Evolutionary conservation across 148 eudicot species (phyloP).

Genomic region (Fagopyrum tataricum): DNA sequence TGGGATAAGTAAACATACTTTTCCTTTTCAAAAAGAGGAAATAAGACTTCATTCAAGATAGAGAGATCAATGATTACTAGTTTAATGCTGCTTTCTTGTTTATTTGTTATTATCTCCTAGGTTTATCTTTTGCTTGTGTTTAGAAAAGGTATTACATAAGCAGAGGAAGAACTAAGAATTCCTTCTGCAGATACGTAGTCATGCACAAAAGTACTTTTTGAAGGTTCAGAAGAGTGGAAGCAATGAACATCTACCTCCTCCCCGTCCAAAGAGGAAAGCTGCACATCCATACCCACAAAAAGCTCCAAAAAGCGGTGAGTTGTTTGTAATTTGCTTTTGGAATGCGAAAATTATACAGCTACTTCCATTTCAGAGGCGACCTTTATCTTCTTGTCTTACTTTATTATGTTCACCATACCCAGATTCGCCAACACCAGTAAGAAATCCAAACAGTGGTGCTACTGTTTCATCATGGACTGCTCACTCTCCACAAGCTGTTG

Average conservation of each 20-base stretch:
- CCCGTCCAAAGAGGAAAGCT: conserved; percentile 96
- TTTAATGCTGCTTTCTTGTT: too few relatives aligned
- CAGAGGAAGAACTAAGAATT: conserved; percentile 8
- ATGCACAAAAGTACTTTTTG: conserved; percentile 94
- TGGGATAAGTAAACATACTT: too few relatives aligned
- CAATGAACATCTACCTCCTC: conserved; percentile 94
- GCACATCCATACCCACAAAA: conserved; percentile 97
- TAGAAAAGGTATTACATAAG: not conserved
- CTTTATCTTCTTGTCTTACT: conserved; percentile 30
- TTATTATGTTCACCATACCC: conserved; percentile 37
- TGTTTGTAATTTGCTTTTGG: not conserved
- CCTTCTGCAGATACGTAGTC: conserved; percentile 88
- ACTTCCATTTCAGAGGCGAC: conserved; percentile 8
- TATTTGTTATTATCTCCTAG: not conserved
- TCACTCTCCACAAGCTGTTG: conserved; percentile 31
- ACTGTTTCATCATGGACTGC: conserved; percentile 41
- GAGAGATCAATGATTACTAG: too few relatives aligned
- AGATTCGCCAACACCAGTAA: conserved; percentile 36
- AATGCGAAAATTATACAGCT: not conserved
- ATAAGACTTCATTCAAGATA: too few relatives aligned
- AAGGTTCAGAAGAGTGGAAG: conserved; percentile 93
- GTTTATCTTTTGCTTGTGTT: not conserved
- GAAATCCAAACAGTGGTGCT: conserved; percentile 30
- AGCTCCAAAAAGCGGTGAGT: conserved; percentile 76
- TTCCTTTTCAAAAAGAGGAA: too few relatives aligned